phyloP scores from a whole-genome alignment of 805 yeast species.

The Peterozyma toletana region DNA sequence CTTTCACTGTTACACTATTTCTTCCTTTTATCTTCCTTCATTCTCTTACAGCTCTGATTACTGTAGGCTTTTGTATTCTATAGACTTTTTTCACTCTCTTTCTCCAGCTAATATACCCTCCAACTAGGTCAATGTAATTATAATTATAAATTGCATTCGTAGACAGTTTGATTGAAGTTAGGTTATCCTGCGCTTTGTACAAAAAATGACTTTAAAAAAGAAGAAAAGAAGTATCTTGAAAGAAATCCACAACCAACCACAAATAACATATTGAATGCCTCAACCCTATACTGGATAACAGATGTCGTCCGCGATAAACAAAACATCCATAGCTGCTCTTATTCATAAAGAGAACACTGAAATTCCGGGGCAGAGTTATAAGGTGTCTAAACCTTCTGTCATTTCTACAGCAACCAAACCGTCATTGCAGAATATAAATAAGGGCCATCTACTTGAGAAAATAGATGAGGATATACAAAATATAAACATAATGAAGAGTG shows the following conservation, averaged over 20 bases:
- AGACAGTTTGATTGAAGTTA: too few species aligned
- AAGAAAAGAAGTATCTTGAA: background rate
- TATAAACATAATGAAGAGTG: constrained; percentile 27
- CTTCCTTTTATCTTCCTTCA: background rate
- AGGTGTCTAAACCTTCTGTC: background rate
- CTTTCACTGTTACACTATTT: background rate
- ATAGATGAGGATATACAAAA: constrained; percentile 37
- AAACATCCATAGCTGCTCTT: constrained; percentile 7
- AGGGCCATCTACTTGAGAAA: constrained; percentile 26
- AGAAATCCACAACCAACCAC: background rate
- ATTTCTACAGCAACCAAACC: background rate
- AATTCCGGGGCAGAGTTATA: constrained; percentile 1
- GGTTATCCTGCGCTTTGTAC: too few species aligned
- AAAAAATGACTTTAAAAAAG: too few species aligned
- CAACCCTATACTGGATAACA: too few species aligned
- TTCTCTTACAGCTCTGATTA: too few species aligned
- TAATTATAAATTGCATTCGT: too few species aligned
- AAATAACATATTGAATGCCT: too few species aligned
- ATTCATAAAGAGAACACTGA: constrained; percentile 8
- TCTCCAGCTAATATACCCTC: too few species aligned
- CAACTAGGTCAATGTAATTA: too few species aligned
- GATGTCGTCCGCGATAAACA: background rate
- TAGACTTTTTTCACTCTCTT: too few species aligned
- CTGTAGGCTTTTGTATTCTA: background rate
- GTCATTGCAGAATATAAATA: constrained; percentile 20